Conservation (phyloP, 2,329 filamentous ascomycete species). For the Exutisphaerella laricina region DNA sequence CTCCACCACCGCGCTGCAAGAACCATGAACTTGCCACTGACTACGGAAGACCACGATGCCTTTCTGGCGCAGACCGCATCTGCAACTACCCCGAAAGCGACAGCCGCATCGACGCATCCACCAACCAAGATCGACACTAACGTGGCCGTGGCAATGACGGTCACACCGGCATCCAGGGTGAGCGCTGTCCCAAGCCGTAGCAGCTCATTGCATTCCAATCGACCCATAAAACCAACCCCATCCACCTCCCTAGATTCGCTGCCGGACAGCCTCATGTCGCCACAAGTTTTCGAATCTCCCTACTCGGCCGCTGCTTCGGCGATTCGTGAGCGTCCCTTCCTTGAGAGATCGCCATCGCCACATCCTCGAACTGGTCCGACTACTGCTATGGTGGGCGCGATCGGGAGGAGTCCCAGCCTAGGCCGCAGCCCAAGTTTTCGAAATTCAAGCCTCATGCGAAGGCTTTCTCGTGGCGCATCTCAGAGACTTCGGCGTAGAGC, state of each 20-base stretch:
- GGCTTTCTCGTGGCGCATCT: constrained; percentile 74
- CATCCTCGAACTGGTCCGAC: constrained; percentile 37
- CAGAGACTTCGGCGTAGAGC: constrained; percentile 67
- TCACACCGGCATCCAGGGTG: constrained; percentile 12
- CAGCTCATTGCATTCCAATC: constrained; percentile 36
- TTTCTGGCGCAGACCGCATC: constrained; percentile 13
- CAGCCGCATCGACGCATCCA: constrained; percentile 13
- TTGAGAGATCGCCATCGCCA: constrained; percentile 51
- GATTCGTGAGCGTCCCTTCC: constrained; percentile 30
- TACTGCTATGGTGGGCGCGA: constrained; percentile 57
- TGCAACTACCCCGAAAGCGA: constrained; percentile 16
- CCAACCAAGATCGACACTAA: constrained; percentile 13
- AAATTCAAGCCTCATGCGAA: constrained; percentile 60
- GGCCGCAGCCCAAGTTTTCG: constrained; percentile 23
- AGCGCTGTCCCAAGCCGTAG: constrained; percentile 25
- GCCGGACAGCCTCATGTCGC: constrained; percentile 22
- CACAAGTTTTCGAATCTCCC: constrained; percentile 22
- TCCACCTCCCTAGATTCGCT: constrained; percentile 21
- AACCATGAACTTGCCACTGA: constrained; percentile 23
- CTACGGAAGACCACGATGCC: constrained; percentile 19
- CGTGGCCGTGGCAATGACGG: constrained; percentile 13
- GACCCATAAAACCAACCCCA: constrained; percentile 14
- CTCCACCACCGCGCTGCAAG: constrained; percentile 16
- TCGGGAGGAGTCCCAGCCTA: constrained; percentile 47
- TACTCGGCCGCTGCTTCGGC: constrained; percentile 21